Base-by-base conservation (phyloP, 169 alveolate genomes). In the Ichthyophthirius multifiliis region DNA sequence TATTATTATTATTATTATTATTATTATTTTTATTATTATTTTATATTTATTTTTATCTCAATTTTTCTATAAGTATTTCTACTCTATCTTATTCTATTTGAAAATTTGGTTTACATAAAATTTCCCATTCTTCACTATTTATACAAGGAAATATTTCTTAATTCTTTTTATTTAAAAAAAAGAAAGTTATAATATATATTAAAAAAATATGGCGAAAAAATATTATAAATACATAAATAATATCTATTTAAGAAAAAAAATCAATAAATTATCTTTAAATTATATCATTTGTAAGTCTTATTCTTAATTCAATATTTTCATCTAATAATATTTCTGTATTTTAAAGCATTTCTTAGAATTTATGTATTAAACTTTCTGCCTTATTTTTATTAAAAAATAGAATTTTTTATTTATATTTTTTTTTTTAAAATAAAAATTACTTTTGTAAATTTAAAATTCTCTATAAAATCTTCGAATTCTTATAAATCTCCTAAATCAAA, bases 391-490 rank as follows among this genome's bases (percentile, higher is more conserved):
- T 2, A 6, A 5, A 9, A 12, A 16, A 46, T 46, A 20, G 16
- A 6, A 16, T 1, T 18, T n/a, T 46, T 12, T 12, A 46, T 46
- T 46, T 16, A 46, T 5, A 13, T 3, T 46, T 46, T 46, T 2
- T 9, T 46, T 16, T 0, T 12, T n/a, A n/a, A n/a, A n/a, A n/a
- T n/a, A n/a, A 6, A 2, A 9, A n/a, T 41, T 74, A 74, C 87
- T 48, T 86, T 75, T 43, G 83, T 73, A 4, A 88, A 87, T 82
- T 95, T 92, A 65, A 89, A 95, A 44, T 95, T 96, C 79, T 89
- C 92, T n/a, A 90, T 75, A 74, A 94, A 95, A 55, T 95, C 98
- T 31, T 91, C 93, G 13, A 84, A 83, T 35, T 90, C 96, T n/a
- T 87, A 89, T 71, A 83, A 75, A 65, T 92, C 93, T 23, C 92